Base-by-base conservation (phyloP, 495 filamentous ascomycete genomes). In the Penicillium paxilli region DNA sequence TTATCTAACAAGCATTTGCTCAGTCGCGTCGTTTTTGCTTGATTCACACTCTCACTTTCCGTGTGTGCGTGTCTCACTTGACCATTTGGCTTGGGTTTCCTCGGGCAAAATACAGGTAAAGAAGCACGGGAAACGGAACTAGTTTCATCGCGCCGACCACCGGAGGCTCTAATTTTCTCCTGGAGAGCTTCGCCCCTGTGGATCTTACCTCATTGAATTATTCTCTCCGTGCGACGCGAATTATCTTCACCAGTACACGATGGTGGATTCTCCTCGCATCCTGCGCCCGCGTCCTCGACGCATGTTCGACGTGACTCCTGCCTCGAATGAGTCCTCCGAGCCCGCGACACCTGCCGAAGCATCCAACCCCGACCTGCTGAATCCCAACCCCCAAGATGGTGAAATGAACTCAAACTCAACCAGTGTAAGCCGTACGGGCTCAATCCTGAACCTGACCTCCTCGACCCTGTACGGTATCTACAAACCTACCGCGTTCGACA, bases 381-480 rank as follows among this genome's bases (percentile, higher is more conserved):
- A 60, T 25, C 63, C 68, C 30, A 67, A 70, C 26, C 30, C 32
- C 16, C 54, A 44, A 22, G 62, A 70, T 22, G 55, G 60, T 20
- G 64, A 62, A 37, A n/a, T n/a, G n/a, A n/a, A n/a, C n/a, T 63
- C 70, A 23, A 57, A 62, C 48, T 59, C 62, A 10, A 54, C 64
- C 8, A 64, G 62, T 32, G 69, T 77, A 37, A 85, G 79, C 65
- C 83, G 88, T 48, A 87, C 86, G 24, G 83, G 85, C 46, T 96
- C 92, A 3, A 79, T 90, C 23, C 80, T 93, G 60, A 96, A 96
- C 66, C 81, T 98, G 47, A 96, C 92, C 23, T 85, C 88, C 12
- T 90, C 89, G 2, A 96, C 94, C 1, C 83, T 98, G 0, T 88
- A 86, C 58, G 94, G 94, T 40, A 98, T 98, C 66, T 98, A 94